Percentiles rank a stretch among this genome's conserved stretches.
Evolutionary conservation across 2,329 filamentous ascomycete species (phyloP).

Genomic region (Trichoderma gracile): DNA sequence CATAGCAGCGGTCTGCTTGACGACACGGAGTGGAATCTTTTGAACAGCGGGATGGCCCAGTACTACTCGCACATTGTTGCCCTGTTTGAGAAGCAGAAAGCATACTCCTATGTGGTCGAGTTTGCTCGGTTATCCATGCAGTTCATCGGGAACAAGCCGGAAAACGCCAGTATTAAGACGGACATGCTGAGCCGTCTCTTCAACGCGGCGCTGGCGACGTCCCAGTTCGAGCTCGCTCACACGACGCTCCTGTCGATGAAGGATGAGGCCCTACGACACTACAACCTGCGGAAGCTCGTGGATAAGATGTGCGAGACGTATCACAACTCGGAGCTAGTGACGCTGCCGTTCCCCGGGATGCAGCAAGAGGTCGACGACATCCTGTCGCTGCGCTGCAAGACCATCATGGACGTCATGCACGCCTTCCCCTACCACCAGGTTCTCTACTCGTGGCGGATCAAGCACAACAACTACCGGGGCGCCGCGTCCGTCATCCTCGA

Average conservation of each 20-base stretch:
- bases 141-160: slow-evolving; percentile 46
- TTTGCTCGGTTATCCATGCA: slow-evolving; percentile 77
- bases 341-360: slow-evolving; percentile 76
- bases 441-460: slow-evolving; percentile 87
- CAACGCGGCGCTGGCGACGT: slow-evolving; percentile 74
- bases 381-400: slow-evolving; percentile 69
- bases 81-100: slow-evolving; percentile 76
- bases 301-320: slow-evolving; percentile 68
- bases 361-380: slow-evolving; percentile 77
- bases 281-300: slow-evolving; percentile 69
- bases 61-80: slow-evolving; percentile 87
- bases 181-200: slow-evolving; percentile 85
- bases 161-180: slow-evolving; percentile 51
- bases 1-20: slow-evolving; percentile 70
- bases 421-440: slow-evolving; percentile 86
- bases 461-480: slow-evolving; percentile 82
- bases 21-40: slow-evolving; percentile 68
- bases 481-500: slow-evolving; percentile 64
- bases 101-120: slow-evolving; percentile 78
- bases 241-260: slow-evolving; percentile 72
- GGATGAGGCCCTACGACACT: slow-evolving; percentile 69
- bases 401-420: slow-evolving; percentile 63
- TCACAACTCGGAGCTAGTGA: slow-evolving; percentile 67
- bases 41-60: slow-evolving; percentile 72
- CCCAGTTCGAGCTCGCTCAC: slow-evolving; percentile 81